These are phyloP conservation scores for Yamadazyma pseudoaaseri DNA, from an alignment of 1,139 yeast genomes.

Conservation along the genomic window DNA sequence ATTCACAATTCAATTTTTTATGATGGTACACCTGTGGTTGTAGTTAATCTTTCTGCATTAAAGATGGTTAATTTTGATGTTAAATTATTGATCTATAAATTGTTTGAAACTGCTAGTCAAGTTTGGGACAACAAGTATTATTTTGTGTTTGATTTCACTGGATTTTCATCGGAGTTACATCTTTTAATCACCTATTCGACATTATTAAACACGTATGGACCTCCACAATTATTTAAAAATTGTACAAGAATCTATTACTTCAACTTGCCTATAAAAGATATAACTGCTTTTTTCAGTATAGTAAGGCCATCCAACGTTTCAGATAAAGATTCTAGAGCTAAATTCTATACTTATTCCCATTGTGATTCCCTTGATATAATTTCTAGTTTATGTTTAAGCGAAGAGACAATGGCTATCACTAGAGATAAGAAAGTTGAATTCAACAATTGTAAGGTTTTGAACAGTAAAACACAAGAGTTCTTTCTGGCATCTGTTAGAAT, in stretches of 20 bases:
- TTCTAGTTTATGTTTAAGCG: conserved; percentile 49
- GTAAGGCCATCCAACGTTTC: conserved; percentile 15
- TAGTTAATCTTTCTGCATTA: conserved; percentile 49
- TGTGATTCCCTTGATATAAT: conserved; percentile 50
- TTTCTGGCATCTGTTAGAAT: conserved; percentile 60
- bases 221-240: conserved; percentile 51
- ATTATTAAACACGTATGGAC: conserved; percentile 40
- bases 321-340: conserved; percentile 19
- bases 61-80: conserved; percentile 46
- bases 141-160: conserved; percentile 69
- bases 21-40: conserved; percentile 73
- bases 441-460: conserved; percentile 54
- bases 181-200: conserved; percentile 23
- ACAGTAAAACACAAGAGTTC: conserved; percentile 26
- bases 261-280: conserved; percentile 50
- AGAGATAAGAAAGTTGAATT: conserved; percentile 64
- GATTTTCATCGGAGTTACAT: conserved; percentile 37
- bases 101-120: conserved; percentile 68
- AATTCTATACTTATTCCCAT: conserved; percentile 38
- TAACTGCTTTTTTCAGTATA: conserved; percentile 22
- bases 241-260: conserved; percentile 58
- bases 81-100: conserved; percentile 57
- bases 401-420: conserved; percentile 33
- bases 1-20: conserved; percentile 64
- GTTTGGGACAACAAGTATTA: conserved; percentile 72